A percentile compares a stretch with the other conserved stretches of the same genome.
Conservation (phyloP, 176 grass and related monocot genomes). For the Triticum dicoccoides region DNA sequence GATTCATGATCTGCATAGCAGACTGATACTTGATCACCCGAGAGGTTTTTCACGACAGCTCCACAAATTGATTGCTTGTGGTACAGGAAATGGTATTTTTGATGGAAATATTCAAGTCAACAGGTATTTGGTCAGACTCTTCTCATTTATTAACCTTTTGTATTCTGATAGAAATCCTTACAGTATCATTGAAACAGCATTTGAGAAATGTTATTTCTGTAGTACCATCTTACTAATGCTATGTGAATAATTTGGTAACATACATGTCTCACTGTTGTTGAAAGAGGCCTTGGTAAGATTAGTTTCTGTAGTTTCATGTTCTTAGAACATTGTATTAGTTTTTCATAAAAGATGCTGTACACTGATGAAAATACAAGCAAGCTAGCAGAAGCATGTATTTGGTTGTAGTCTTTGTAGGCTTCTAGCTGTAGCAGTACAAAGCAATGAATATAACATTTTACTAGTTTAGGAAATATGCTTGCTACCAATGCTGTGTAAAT, state of each 20-base stretch:
- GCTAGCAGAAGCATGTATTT: not conserved
- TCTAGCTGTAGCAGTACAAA: not conserved
- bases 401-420: not conserved
- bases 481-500: too few species aligned
- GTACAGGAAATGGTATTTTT: constrained; percentile 70
- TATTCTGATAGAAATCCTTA: not conserved
- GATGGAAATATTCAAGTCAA: constrained; percentile 98
- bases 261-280: not conserved
- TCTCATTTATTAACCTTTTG: not conserved
- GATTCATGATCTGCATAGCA: constrained; percentile 97
- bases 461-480: too few species aligned
- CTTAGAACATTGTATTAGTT: not conserved
- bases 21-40: constrained; percentile 77
- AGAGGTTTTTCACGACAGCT: constrained; percentile 78
- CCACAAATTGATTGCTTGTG: constrained; percentile 86
- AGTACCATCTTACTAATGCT: not conserved
- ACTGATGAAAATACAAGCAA: not conserved
- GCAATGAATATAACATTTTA: not conserved
- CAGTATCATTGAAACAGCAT: not conserved
- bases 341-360: not conserved
- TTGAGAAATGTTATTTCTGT: not conserved
- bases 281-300: not conserved
- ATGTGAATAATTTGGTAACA: not conserved
- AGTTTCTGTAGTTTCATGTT: not conserved
- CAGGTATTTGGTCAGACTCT: constrained; percentile 44